phyloP scores from a whole-genome alignment of 1,139 yeast genomes.

The Suhomyces chickasaworum region DNA sequence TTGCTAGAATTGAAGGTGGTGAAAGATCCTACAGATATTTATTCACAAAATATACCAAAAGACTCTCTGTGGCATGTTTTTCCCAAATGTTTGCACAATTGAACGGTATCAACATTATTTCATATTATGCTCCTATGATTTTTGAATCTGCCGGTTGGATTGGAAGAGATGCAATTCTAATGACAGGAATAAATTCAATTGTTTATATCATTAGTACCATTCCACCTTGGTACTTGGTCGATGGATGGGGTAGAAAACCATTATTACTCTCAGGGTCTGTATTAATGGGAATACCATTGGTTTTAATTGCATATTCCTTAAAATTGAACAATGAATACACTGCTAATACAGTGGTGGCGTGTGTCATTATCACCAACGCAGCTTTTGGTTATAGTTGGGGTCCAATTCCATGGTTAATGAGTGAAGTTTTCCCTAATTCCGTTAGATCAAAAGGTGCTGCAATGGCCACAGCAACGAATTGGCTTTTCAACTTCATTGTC shows the following conservation, averaged over 20 bases:
- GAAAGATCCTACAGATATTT: conserved; percentile 67
- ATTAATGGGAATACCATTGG: conserved; percentile 73
- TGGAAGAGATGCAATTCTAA: conserved; percentile 82
- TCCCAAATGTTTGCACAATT: conserved; percentile 91
- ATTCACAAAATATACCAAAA: conserved; percentile 60
- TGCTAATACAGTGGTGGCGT: conserved; percentile 69
- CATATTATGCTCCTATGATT: conserved; percentile 91
- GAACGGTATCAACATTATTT: conserved; percentile 89
- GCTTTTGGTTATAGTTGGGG: conserved; percentile 93
- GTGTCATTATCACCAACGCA: conserved; percentile 79
- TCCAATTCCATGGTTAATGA: conserved; percentile 93
- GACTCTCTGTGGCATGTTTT: conserved; percentile 88
- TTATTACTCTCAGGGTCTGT: conserved; percentile 75
- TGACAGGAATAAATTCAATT: conserved; percentile 89
- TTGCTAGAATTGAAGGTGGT: conserved; percentile 74
- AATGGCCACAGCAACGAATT: conserved; percentile 85
- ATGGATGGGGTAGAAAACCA: conserved; percentile 88
- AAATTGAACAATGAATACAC: conserved; percentile 61
- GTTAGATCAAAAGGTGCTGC: conserved; percentile 95
- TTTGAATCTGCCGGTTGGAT: conserved; percentile 96
- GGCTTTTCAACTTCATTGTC: conserved; percentile 92
- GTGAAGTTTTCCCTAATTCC: conserved; percentile 83
- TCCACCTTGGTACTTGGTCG: conserved; percentile 92
- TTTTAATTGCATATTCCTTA: conserved; percentile 67
- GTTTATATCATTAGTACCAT: conserved; percentile 75